Conservation (phyloP, 108 stramenopile species). For the Discostella stelligeroides region DNA sequence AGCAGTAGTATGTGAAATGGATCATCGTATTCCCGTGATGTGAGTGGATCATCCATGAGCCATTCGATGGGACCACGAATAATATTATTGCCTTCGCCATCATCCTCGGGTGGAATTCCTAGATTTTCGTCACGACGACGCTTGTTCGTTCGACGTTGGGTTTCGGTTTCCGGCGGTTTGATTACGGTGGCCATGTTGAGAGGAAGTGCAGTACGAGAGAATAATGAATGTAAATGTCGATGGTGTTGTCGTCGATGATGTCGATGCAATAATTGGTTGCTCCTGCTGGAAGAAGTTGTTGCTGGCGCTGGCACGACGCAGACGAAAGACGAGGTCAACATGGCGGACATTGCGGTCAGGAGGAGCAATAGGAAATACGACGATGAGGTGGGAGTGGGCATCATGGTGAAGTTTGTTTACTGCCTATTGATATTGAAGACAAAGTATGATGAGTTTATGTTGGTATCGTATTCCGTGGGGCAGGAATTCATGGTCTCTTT, state of each 20-base stretch:
- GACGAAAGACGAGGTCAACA: too few species aligned
- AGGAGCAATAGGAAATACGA: not conserved
- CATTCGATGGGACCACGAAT: conserved; percentile 69
- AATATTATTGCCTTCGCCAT: conserved; percentile 22
- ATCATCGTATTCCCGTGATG: conserved; percentile 69
- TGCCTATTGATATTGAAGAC: too few species aligned
- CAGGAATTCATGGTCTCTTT: too few species aligned
- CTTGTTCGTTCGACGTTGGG: conserved; percentile 11
- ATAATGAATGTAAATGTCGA: not conserved
- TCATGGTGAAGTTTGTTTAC: conserved; percentile 3
- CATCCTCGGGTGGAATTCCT: not conserved
- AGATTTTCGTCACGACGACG: conserved; percentile 8
- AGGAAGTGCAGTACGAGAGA: not conserved
- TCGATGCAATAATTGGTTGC: too few species aligned
- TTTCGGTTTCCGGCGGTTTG: conserved; percentile 24
- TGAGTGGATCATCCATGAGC: conserved; percentile 59
- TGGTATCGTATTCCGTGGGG: too few species aligned
- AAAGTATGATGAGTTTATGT: too few species aligned
- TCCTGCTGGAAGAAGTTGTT: not conserved
- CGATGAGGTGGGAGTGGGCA: not conserved
- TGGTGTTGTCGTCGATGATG: not conserved
- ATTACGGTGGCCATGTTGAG: conserved; percentile 20
- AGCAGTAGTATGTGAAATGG: conserved; percentile 86
- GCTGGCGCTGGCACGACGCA: too few species aligned
- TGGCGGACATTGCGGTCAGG: too few species aligned